These are phyloP conservation scores for Kalmusia sp. DNA, from an alignment of 2,329 filamentous ascomycete genomes.

Conservation along the genomic window DNA sequence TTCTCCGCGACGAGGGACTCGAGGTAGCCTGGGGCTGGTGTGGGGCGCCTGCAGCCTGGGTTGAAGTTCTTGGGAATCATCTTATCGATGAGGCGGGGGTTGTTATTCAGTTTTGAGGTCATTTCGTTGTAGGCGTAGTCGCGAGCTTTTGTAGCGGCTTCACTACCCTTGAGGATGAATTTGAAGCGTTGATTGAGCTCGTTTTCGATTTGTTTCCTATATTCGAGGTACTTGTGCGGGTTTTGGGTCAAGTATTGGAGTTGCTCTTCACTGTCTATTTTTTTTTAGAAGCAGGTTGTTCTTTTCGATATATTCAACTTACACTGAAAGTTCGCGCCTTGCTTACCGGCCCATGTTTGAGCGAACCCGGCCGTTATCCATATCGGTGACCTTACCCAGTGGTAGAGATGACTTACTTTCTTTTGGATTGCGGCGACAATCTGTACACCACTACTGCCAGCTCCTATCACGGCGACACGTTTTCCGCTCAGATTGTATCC, in stretches of 20 bases:
- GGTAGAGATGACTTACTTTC: constrained; percentile 48
- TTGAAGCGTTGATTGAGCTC: constrained; percentile 62
- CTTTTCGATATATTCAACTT: no score
- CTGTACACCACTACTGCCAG: constrained; percentile 51
- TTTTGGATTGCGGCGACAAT: constrained; percentile 52
- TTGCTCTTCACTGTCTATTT: constrained; percentile 49
- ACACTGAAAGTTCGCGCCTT: constrained; percentile 58
- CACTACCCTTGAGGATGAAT: constrained; percentile 59
- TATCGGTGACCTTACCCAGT: constrained; percentile 53
- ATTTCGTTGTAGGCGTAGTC: constrained; percentile 51
- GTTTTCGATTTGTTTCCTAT: constrained; percentile 57
- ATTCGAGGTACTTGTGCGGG: constrained; percentile 54
- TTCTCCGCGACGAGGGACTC: constrained; percentile 25
- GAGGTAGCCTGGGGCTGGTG: constrained; percentile 32
- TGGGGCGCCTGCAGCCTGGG: constrained; percentile 31
- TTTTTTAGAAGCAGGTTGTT: no score
- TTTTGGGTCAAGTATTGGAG: constrained; percentile 48
- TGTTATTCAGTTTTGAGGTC: constrained; percentile 47
- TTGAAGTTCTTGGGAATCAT: constrained; percentile 54
- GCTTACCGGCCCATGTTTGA: constrained; percentile 54
- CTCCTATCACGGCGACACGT: constrained; percentile 52
- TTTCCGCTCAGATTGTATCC: constrained; percentile 46
- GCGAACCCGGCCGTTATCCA: constrained; percentile 59
- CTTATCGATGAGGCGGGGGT: constrained; percentile 49
- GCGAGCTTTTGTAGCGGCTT: constrained; percentile 53